phyloP scores from a whole-genome alignment of 164 flowering plant species.

The Chimonanthus praecox region DNA sequence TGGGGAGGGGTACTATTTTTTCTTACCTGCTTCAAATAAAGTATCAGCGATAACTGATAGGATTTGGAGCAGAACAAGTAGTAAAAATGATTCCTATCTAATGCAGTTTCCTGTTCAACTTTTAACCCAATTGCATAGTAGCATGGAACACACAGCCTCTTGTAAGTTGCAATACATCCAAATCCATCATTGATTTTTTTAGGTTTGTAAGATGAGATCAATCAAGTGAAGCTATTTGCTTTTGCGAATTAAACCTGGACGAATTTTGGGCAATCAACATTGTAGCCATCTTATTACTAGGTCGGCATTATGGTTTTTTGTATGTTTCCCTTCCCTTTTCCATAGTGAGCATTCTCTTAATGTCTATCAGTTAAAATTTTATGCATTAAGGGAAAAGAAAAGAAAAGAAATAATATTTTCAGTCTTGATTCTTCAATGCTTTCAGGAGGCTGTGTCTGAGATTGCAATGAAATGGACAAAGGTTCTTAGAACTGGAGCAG shows the following conservation, averaged over 20 bases:
- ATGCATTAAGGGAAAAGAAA: too few species aligned
- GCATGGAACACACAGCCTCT: background rate
- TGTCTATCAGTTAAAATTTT: too few species aligned
- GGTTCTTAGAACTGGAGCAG: slow-evolving; percentile 59
- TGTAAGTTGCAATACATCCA: background rate
- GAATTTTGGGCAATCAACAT: background rate
- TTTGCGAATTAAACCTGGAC: too few species aligned
- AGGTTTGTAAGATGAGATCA: background rate
- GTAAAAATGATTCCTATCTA: background rate
- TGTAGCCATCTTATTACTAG: background rate
- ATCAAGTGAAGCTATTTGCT: background rate
- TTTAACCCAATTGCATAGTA: background rate
- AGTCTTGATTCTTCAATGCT: background rate
- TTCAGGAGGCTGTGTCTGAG: slow-evolving; percentile 66
- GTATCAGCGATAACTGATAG: background rate
- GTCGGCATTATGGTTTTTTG: too few species aligned
- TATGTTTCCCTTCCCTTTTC: too few species aligned
- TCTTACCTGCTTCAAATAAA: background rate
- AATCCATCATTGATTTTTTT: background rate
- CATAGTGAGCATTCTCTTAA: too few species aligned
- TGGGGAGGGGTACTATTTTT: background rate
- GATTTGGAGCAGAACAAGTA: background rate
- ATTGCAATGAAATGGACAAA: slow-evolving; percentile 85
- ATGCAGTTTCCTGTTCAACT: background rate
- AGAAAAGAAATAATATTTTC: background rate